Evolutionary conservation across 495 filamentous ascomycete species (phyloP).

Genomic region (Penicillium simplicissimum): DNA sequence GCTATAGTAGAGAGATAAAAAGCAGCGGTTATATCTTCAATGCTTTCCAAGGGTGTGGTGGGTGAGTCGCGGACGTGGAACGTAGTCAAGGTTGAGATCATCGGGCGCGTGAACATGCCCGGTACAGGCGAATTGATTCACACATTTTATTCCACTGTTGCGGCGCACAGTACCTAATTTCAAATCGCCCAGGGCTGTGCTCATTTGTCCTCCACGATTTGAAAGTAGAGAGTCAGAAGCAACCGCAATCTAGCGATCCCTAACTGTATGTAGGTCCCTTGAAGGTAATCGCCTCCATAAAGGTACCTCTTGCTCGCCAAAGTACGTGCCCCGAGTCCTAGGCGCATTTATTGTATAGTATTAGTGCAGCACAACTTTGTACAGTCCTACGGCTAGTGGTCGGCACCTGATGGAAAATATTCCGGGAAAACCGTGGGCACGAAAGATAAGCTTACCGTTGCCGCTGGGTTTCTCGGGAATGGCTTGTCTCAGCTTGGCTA

Average conservation of each 20-base stretch:
- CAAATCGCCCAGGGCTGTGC: not conserved
- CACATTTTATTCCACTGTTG: too few relatives aligned
- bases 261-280: not conserved
- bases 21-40: too few relatives aligned
- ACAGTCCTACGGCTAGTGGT: not conserved
- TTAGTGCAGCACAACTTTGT: too few relatives aligned
- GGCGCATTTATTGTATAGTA: not conserved
- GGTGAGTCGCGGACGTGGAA: too few relatives aligned
- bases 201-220: not conserved
- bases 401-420: not conserved
- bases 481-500: constrained; percentile 21
- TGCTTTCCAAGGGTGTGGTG: too few relatives aligned
- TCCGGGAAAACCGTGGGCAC: not conserved
- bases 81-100: too few relatives aligned
- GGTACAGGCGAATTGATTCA: too few relatives aligned
- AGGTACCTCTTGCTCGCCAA: not conserved
- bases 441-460: constrained; percentile 20
- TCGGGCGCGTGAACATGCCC: too few relatives aligned
- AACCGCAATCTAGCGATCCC: not conserved
- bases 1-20: too few relatives aligned
- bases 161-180: not conserved
- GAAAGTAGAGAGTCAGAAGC: not conserved
- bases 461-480: constrained; percentile 1
- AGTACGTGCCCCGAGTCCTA: too few relatives aligned
- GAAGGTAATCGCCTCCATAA: not conserved